Conservation (phyloP, 2,329 filamentous ascomycete species). For the Rutstroemia sydowiana region DNA sequence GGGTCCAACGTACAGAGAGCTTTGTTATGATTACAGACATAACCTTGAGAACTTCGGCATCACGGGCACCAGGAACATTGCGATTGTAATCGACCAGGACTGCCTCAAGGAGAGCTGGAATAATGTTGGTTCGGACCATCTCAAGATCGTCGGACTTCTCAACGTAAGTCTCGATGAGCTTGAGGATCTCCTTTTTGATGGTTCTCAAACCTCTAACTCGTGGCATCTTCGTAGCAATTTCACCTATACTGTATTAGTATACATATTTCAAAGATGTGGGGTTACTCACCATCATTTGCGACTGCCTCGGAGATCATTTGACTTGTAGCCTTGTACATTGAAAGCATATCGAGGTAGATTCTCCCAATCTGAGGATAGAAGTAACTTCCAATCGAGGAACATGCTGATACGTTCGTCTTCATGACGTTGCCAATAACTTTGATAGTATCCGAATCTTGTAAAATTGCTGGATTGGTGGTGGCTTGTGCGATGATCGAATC, state of each 20-base stretch:
- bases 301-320: conserved; percentile 92
- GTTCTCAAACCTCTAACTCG: conserved; percentile 91
- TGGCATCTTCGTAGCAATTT: conserved; percentile 94
- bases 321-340: conserved; percentile 98
- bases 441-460: conserved; percentile 91
- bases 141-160: conserved; percentile 96
- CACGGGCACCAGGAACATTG: conserved; percentile 90
- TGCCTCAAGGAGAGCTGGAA: conserved; percentile 90
- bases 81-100: conserved; percentile 94
- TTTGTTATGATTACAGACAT: conserved; percentile 98
- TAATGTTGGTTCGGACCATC: conserved; percentile 87
- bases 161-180: conserved; percentile 95
- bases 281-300: conserved; percentile 62
- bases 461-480: conserved; percentile 73
- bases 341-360: conserved; percentile 97
- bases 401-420: conserved; percentile 99
- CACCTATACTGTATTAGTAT: conserved; percentile 47
- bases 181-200: conserved; percentile 98
- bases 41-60: conserved; percentile 92
- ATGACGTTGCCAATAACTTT: conserved; percentile 99
- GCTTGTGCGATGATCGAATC: conserved; percentile 88
- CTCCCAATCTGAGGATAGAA: conserved; percentile 97
- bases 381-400: conserved; percentile 90
- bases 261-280: not conserved
- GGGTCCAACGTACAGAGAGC: conserved; percentile 73